Evolutionary conservation across 2,329 filamentous ascomycete species (phyloP), one percentile per base, ranked within the genome.

Genomic region (Fusarium pininemorale): DNA sequence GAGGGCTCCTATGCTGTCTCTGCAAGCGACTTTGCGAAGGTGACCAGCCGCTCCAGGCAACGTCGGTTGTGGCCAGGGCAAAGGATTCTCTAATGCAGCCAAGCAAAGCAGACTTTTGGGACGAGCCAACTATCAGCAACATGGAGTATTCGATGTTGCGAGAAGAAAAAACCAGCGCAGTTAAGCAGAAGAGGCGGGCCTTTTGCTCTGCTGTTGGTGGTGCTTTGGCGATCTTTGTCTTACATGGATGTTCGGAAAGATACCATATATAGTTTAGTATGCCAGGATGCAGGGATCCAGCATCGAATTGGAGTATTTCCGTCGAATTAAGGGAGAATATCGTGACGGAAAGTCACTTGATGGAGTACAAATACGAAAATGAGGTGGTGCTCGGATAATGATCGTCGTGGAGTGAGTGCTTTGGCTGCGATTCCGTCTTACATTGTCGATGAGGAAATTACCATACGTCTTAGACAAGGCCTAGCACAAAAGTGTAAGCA

Each of bases 401-500:
- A 51, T 51, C 30, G 30, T 26, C 48, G 8, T 24, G n/a, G 24
- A 26, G 30, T 24, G 24, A 26, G 30, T 24, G n/a, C 11, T 20
- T 50, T 30, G 14, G 14, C 20, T 4, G 30, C 7, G 4, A 16
- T n/a, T 18, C n/a, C 22, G 16, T 37, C 48, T 20, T 32, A 35
- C 16, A 15, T 3, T 2, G n/a, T n/a, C 15, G 14, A 50, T 50
- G 47, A 16, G 3, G 4, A 10, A 13, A 37, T 3, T 4, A 9
- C 9, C 18, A 15, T 6, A 4, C 12, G 6, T 51, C 20, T 28
- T 14, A 20, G 18, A 28, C 13, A 6, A 50, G 15, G 11, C 6
- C 11, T 5, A 37, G 15, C 5, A 2, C 12, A 37, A 24, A 20
- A 1, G 0, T 7, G 3, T n/a, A 20, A 37, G n/a, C 48, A 37